Base-by-base conservation (phyloP, 805 yeast species). In the Schizosaccharomyces japonicus region DNA sequence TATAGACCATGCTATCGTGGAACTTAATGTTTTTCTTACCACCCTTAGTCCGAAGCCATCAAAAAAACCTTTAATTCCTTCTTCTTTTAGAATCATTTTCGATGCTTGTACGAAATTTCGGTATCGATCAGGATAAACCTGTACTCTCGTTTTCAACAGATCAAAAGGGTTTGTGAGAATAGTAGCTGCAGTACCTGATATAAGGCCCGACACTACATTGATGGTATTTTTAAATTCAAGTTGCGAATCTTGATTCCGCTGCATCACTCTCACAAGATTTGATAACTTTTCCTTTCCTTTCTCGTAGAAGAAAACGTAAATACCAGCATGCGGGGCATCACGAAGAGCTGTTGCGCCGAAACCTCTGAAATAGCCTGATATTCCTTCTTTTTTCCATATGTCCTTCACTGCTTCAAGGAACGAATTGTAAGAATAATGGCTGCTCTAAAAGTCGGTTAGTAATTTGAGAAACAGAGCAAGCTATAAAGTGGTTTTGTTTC, bases 1-100 rank as follows among this genome's bases (percentile, higher is more conserved):
- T 23, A 90, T 77, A 50, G 94, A 82, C 98, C 98, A 90, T 46
- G 94, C 84, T 51, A 90, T 83, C 1, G 94, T 95, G 0, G 95
- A 87, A 60, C 94, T 80, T 45, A 81, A 60, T 0, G 87, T 94
- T 62, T 90, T 90, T 54, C 96, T 69, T 3, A 78, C 69, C 46
- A 90, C 67, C 53, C 98, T 67, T 54, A 90, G 66, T 36, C 82
- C 71, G 28, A 90, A 63, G 0, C 98, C 98, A 59, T 82, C 78
- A 59, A 90, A 85, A 48, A 90, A 64, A 44, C 76, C 71, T 25
- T 60, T 52, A 25, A 69, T 23, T 4, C 66, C 77, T 60, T 63
- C 85, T 55, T 59, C 63, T 51, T 54, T 63, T 54, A 62, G 56
- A 49, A 69, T 70, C 28, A 50, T 29, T 3, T 44, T 46, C 5